phyloP scores from a whole-genome alignment of 768 basidiomycete species.

The Boletus pseudo-olivaceus region DNA sequence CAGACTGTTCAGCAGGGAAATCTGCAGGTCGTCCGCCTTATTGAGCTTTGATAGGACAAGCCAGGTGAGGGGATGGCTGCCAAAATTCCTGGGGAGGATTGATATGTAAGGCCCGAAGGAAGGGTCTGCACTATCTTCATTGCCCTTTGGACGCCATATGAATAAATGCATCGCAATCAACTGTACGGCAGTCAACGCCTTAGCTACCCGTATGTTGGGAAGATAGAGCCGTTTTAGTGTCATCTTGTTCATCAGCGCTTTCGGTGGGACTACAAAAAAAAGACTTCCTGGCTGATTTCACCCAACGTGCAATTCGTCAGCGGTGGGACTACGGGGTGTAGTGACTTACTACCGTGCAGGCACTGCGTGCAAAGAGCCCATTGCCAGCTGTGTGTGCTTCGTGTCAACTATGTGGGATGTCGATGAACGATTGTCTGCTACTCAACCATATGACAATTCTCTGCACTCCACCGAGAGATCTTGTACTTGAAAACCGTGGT shows the following conservation, averaged over 20 bases:
- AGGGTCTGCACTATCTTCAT: constrained; percentile 46
- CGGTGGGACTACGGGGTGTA: neutral
- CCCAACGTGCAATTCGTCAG: neutral
- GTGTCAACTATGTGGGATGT: constrained; percentile 3
- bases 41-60: constrained; percentile 32
- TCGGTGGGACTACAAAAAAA: constrained; percentile 69
- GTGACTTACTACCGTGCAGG: constrained; percentile 37
- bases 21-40: constrained; percentile 14
- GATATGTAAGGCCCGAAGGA: constrained; percentile 76
- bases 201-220: constrained; percentile 10
- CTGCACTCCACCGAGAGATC: constrained; percentile 50
- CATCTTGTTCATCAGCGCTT: constrained; percentile 65
- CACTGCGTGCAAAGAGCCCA: constrained; percentile 58
- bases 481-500: constrained; percentile 45
- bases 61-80: constrained; percentile 83
- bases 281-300: constrained; percentile 46
- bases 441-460: constrained; percentile 47
- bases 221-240: constrained; percentile 67
- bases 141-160: constrained; percentile 53
- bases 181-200: constrained; percentile 60
- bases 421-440: constrained; percentile 7
- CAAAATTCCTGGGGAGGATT: constrained; percentile 69
- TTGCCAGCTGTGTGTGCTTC: constrained; percentile 46
- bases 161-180: constrained; percentile 78
- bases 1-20: constrained; percentile 39